Base-by-base conservation (phyloP, 1,284 basidiomycete species). In the Sanguinoderma infundibulare region DNA sequence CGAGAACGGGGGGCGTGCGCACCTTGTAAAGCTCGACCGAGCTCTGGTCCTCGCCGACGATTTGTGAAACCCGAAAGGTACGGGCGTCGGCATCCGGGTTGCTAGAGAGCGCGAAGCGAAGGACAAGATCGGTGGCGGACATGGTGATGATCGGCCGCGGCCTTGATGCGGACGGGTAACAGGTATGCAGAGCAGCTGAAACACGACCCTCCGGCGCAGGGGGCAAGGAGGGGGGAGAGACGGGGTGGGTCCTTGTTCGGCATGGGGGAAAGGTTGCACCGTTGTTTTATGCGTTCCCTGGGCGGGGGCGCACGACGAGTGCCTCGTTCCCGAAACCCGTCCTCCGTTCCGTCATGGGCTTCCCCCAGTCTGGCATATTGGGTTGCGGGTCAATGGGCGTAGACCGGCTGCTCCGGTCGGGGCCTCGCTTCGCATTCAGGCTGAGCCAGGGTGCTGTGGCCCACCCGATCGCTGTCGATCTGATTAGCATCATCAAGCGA, bases 1-100 rank as follows among this genome's bases (percentile, higher is more conserved):
- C 34, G 44, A 6, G 30, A 26, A 24, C 30, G 42, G 49, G n/a
- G 35, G 22, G 30, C 42, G 17, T 2, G 54, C 56, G 57, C 65
- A 78, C 85, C 73, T 78, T 82, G 75, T 86, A 86, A 20, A 84
- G 64, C 57, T 83, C 81, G 30, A 78, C 57, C 34, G 74, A 70
- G n/a, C 70, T 68, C 30, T 63, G 59, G 1, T 72, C 66, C 26
- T 65, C 73, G 36, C 74, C 75, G 5, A 72, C 61, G n/a, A 79
- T 67, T 53, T 77, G 76, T 52, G 74, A 70, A 36, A 83, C 74
- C 34, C 75, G 76, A 64, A 84, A 78, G 5, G 81, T 77, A 52
- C 83, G 82, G 67, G 76, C 70, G 69, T 85, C 81, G 38, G 72
- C 65, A 53, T 74, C 73, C 40, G 72, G 60, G 34, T 68, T 66